Percentiles rank a stretch among this genome's conserved stretches.
Evolutionary conservation across 371 early-diverging fungal species (phyloP).

Genomic region (Basidiobolus heterosporus): DNA sequence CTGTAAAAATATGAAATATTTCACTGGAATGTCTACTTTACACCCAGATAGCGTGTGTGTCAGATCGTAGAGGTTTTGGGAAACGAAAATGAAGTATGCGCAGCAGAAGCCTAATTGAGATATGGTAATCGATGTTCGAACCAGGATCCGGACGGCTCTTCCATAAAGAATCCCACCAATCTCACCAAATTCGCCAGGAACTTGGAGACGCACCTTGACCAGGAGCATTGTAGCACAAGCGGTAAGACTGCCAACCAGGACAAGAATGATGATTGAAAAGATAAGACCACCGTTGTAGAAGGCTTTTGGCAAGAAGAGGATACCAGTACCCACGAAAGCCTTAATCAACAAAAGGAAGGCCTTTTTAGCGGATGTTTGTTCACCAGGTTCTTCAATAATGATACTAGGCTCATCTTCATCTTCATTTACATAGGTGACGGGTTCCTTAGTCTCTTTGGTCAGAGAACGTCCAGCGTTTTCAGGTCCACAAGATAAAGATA

Average conservation of each 20-base stretch:
- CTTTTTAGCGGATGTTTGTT: slow-evolving; percentile 26
- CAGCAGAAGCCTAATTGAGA: slow-evolving; percentile 81
- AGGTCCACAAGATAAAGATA: too few species aligned
- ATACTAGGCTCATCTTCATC: too few species aligned
- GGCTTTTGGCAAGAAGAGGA: slow-evolving; percentile 60
- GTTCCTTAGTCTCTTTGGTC: too few species aligned
- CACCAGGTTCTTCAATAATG: too few species aligned
- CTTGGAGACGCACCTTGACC: slow-evolving; percentile 37
- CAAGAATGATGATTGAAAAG: slow-evolving; percentile 44
- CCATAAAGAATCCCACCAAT: slow-evolving; percentile 74
- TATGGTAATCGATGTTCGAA: slow-evolving; percentile 65
- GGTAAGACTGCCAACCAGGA: slow-evolving; percentile 40
- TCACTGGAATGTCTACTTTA: slow-evolving; percentile 15
- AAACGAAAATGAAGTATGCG: slow-evolving; percentile 73
- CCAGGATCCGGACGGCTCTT: slow-evolving; percentile 50
- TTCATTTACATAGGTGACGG: too few species aligned
- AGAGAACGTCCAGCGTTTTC: too few species aligned
- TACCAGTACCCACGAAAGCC: slow-evolving; percentile 68
- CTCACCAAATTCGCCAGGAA: slow-evolving; percentile 78
- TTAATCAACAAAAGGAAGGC: slow-evolving; percentile 61
- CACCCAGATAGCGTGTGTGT: slow-evolving; percentile 41
- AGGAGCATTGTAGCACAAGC: slow-evolving; percentile 49
- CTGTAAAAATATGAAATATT: slow-evolving; percentile 13
- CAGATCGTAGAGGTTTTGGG: slow-evolving; percentile 57
- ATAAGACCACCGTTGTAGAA: slow-evolving; percentile 65